Conservation (phyloP, 305 asterid species). For the Galium porrigens region DNA sequence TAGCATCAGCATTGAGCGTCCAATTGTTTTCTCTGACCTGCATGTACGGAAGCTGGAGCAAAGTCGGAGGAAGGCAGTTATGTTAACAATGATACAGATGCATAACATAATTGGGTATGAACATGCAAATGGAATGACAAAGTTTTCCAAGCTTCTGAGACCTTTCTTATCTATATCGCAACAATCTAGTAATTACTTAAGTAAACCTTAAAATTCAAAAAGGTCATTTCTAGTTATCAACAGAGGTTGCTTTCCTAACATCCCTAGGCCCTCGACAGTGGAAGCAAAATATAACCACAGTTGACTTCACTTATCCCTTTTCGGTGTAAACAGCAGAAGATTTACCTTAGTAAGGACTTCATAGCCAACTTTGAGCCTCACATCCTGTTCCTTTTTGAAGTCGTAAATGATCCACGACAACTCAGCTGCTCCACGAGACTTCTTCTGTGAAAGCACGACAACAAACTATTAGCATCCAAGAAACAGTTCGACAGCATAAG, state of each 20-base stretch:
- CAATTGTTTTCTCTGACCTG: conserved; percentile 83
- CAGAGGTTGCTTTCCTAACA: neutral
- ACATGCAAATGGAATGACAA: neutral
- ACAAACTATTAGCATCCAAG: neutral
- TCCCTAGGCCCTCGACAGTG: neutral
- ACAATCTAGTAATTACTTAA: neutral
- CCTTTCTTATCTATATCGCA: neutral
- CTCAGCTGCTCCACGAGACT: conserved; percentile 58
- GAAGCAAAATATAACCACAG: neutral
- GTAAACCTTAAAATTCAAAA: neutral
- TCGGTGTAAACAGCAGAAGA: neutral
- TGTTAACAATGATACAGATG: conserved; percentile 1
- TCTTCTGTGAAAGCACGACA: conserved; percentile 31
- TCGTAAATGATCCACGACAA: conserved; percentile 46
- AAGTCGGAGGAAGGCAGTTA: conserved; percentile 6
- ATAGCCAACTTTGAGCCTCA: conserved; percentile 68
- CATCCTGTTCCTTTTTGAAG: conserved; percentile 60
- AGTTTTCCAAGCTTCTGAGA: neutral
- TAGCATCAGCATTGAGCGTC: conserved; percentile 49
- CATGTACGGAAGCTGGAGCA: conserved; percentile 48
- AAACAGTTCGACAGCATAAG: neutral
- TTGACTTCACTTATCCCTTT: neutral
- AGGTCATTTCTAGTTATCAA: neutral
- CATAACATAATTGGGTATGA: neutral
- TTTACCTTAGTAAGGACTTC: conserved; percentile 55